Evolutionary conservation across 2,329 filamentous ascomycete genomes (phyloP), one percentile per base, ranked within the genome.

Genomic region (Phialophora verrucosa): DNA sequence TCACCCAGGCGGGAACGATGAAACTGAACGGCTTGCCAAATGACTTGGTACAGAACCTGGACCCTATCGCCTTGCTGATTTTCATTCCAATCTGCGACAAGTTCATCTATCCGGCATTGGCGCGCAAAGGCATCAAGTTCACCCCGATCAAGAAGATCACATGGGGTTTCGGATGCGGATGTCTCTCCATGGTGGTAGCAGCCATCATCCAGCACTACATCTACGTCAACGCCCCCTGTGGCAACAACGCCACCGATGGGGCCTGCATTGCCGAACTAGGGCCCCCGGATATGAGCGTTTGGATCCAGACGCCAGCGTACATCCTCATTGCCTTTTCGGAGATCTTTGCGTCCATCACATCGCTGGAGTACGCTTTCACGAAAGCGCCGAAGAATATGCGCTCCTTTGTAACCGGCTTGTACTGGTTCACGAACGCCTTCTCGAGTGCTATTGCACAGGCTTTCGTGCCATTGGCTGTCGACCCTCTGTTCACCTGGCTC

Each of bases 141-240:
- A 90, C 85, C 0, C 91, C 90, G 50, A 90, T 93, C 79, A 92
- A 89, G 82, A 88, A 88, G 76, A 92, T 93, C 78, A 84, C 89
- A 1, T 76, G 82, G 6, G 91, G 90, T 58, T 93, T 93, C 82
- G 77, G 87, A 70, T 82, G 90, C 64, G 89, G 85, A 20, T 81
- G 86, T 2, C 74, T 87, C 23, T 85, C 90, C 59, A 86, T 86
- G 82, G 82, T 86, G 79, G 87, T 86, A 5, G 85, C 85, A 25
- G 84, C 84, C n/a, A 79, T 83, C 63, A 79, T 87, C 0, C 85
- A 88, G 74, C 79, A 84, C 64, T 75, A 80, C 69, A 87, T 88
- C 74, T 88, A 88, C 77, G 73, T 73, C 62, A 57, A 27, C 54
- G 17, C 29, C 10, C 54, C 64, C 17, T 66, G 50, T 56, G 55